Evolutionary conservation across 208 protist genomes (phyloP).

Genomic region (Acanthamoeba lenticulata): DNA sequence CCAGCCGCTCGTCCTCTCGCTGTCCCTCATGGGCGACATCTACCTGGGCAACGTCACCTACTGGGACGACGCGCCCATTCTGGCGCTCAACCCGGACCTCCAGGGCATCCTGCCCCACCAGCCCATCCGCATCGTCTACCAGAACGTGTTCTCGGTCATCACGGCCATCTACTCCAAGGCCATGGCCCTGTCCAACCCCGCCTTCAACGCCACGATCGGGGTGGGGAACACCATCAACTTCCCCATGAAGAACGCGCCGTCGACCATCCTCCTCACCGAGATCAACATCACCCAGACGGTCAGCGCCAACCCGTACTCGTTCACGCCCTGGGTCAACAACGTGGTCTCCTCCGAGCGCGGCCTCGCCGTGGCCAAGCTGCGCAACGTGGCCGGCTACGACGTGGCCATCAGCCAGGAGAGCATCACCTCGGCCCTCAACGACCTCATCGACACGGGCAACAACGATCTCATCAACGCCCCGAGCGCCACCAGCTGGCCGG

Average conservation of each 20-base stretch:
- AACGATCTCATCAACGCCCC: conserved; percentile 49
- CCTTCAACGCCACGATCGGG: neutral
- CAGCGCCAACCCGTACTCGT: neutral
- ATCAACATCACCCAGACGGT: conserved; percentile 24
- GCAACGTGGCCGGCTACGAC: conserved; percentile 11
- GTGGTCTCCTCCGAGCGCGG: neutral
- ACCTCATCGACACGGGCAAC: conserved; percentile 16
- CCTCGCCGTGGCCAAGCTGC: neutral
- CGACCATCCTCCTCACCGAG: neutral
- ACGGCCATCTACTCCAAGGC: conserved; percentile 16
- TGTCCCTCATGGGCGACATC: conserved; percentile 50
- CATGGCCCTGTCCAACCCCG: neutral
- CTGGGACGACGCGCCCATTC: conserved; percentile 22
- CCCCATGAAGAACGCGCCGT: conserved; percentile 3
- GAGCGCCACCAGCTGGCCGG: conserved; percentile 36
- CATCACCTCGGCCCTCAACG: conserved; percentile 14
- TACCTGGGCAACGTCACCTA: conserved; percentile 41
- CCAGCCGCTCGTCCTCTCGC: neutral
- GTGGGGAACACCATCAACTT: neutral
- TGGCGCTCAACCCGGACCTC: conserved; percentile 14
- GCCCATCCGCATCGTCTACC: conserved; percentile 59
- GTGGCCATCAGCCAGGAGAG: neutral
- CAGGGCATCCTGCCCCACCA: neutral
- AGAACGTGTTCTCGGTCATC: neutral
- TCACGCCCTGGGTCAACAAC: conserved; percentile 48